These are phyloP conservation scores for Massospora cicadina DNA, from an alignment of 371 early-diverging fungal species.

Conservation along the genomic window DNA sequence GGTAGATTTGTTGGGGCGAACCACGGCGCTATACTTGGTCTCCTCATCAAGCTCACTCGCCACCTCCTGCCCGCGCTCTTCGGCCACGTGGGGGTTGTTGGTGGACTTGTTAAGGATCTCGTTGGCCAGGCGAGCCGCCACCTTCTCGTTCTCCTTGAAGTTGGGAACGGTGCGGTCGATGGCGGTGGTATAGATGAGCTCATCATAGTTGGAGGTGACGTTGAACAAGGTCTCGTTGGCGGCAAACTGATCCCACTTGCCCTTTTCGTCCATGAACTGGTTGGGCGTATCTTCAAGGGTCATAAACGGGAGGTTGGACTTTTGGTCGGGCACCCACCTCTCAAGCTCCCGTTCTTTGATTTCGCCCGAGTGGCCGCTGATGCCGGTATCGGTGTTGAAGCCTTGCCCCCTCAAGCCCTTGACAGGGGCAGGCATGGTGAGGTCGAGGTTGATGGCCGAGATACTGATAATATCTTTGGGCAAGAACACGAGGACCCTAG, in stretches of 20 bases:
- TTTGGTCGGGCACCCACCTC: conserved; percentile 64
- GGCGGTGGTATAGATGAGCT: conserved; percentile 87
- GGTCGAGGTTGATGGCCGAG: conserved; percentile 31
- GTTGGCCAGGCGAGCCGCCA: conserved; percentile 73
- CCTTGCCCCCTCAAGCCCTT: conserved; percentile 24
- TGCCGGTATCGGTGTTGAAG: conserved; percentile 84
- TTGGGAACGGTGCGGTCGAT: conserved; percentile 73
- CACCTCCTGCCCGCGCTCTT: conserved; percentile 68
- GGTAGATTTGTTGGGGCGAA: conserved; percentile 13
- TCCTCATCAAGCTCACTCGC: conserved; percentile 75
- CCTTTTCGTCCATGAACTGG: conserved; percentile 1
- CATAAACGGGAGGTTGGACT: conserved; percentile 16
- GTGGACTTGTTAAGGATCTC: conserved; percentile 73
- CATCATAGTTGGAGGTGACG: conserved; percentile 85
- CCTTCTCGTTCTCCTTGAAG: conserved; percentile 71
- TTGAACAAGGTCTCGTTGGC: conserved; percentile 90
- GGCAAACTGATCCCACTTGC: conserved; percentile 96
- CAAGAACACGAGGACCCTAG: conserved; percentile 35
- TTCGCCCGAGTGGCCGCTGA: conserved; percentile 43
- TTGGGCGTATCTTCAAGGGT: conserved; percentile 12
- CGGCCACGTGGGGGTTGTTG: conserved; percentile 72
- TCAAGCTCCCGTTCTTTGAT: conserved; percentile 63
- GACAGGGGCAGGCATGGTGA: conserved; percentile 23
- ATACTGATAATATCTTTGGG: conserved; percentile 53
- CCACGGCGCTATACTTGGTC: conserved; percentile 63